A percentile compares a stretch with the other conserved stretches of the same genome.
Conservation (phyloP, 139 green algal genomes). For the Chlamydomonas schloesseri region DNA sequence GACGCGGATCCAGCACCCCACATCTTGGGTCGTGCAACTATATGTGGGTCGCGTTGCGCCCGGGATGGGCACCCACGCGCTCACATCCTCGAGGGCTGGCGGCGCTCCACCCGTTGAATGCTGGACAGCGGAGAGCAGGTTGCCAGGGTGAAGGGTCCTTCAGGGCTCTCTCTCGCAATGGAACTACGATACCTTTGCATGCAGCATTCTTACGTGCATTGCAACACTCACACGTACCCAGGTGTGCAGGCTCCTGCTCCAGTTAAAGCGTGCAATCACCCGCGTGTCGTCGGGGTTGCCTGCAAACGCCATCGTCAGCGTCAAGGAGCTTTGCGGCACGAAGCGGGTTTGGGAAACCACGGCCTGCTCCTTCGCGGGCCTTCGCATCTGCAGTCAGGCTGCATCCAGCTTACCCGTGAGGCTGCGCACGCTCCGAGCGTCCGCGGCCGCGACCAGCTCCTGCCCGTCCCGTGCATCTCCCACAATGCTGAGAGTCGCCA, state of each 20-base stretch:
- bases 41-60: conserved; percentile 25
- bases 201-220: no score
- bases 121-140: no score
- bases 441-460: conserved; percentile 26
- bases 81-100: background rate
- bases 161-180: no score
- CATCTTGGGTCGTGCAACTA: background rate
- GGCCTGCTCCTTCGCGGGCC: no score
- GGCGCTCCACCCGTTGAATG: no score
- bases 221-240: background rate
- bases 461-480: background rate
- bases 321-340: background rate
- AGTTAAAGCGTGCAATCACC: conserved; percentile 6
- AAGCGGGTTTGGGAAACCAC: no score
- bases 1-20: background rate
- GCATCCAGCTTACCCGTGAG: conserved; percentile 22
- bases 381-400: no score
- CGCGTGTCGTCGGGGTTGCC: background rate
- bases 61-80: conserved; percentile 5
- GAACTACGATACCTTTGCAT: no score
- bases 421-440: conserved; percentile 3
- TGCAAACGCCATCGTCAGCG: background rate
- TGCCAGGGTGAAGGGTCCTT: no score
- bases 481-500: background rate
- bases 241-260: background rate